These are phyloP conservation scores for Scytalidium sp. DNA, from an alignment of 2,329 filamentous ascomycete species.

Conservation along the genomic window DNA sequence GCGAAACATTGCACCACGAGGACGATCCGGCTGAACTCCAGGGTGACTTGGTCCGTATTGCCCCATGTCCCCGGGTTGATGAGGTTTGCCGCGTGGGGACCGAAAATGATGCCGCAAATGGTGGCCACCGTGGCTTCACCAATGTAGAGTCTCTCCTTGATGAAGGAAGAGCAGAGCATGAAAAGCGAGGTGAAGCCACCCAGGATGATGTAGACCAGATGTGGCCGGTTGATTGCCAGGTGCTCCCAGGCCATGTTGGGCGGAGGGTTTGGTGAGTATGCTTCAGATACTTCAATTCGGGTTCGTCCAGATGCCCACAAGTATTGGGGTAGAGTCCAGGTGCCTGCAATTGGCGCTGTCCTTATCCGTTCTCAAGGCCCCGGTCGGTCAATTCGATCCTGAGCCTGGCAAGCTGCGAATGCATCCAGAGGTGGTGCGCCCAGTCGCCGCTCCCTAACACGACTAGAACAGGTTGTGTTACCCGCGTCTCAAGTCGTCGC, in stretches of 20 bases:
- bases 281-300: background rate
- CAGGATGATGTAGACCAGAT: constrained; percentile 97
- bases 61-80: constrained; percentile 78
- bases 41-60: constrained; percentile 79
- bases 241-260: constrained; percentile 72
- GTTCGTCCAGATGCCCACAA: constrained; percentile 3
- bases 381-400: constrained; percentile 30
- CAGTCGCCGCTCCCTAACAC: constrained; percentile 42
- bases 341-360: constrained; percentile 1
- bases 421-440: constrained; percentile 46
- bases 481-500: too few relatives aligned
- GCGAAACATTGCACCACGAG: constrained; percentile 91
- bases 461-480: background rate
- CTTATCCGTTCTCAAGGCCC: constrained; percentile 18
- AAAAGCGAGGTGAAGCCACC: constrained; percentile 97
- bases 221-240: constrained; percentile 84
- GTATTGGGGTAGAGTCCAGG: background rate
- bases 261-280: background rate
- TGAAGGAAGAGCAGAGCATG: constrained; percentile 96
- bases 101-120: constrained; percentile 83
- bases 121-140: constrained; percentile 96
- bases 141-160: constrained; percentile 98
- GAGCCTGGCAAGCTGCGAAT: constrained; percentile 28
- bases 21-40: constrained; percentile 87
- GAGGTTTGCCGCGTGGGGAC: constrained; percentile 77